Conservation (phyloP, 129 eudicot genomes). For the Rutidosis leptorrhynchoides region DNA sequence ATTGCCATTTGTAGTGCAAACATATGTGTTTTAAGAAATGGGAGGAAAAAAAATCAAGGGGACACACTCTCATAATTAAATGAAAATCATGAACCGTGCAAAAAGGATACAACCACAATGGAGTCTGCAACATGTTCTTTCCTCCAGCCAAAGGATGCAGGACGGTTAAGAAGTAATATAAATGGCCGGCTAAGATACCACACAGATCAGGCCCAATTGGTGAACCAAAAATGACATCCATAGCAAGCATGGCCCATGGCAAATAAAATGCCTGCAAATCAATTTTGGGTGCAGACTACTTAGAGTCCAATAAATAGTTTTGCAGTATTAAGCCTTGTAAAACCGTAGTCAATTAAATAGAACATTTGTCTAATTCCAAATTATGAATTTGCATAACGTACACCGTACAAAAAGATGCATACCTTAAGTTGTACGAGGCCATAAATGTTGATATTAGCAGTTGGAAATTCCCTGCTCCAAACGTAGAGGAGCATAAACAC, state of each 20-base stretch:
- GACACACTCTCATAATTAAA: background rate
- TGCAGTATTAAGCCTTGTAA: background rate
- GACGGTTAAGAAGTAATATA: conserved; percentile 76
- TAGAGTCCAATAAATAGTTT: background rate
- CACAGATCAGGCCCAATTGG: conserved; percentile 61
- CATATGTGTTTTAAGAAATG: background rate
- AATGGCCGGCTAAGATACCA: conserved; percentile 82
- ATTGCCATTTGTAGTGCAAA: background rate
- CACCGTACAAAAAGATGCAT: background rate
- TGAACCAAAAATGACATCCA: conserved; percentile 88
- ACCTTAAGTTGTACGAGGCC: conserved; percentile 81
- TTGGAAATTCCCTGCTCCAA: conserved; percentile 92
- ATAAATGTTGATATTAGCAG: conserved; percentile 58
- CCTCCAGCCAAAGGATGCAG: conserved; percentile 90
- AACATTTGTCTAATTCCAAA: background rate
- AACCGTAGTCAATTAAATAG: background rate
- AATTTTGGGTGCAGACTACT: background rate
- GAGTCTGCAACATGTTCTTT: conserved; percentile 60
- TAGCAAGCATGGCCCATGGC: conserved; percentile 85
- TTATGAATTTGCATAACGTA: background rate
- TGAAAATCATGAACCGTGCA: background rate
- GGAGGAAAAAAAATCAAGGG: background rate
- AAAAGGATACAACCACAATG: conserved; percentile 83
- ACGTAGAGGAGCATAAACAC: conserved; percentile 88
- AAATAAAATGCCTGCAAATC: conserved; percentile 68